Evolutionary conservation across 768 basidiomycete genomes (phyloP).

Genomic region (Dendrothele bispora): DNA sequence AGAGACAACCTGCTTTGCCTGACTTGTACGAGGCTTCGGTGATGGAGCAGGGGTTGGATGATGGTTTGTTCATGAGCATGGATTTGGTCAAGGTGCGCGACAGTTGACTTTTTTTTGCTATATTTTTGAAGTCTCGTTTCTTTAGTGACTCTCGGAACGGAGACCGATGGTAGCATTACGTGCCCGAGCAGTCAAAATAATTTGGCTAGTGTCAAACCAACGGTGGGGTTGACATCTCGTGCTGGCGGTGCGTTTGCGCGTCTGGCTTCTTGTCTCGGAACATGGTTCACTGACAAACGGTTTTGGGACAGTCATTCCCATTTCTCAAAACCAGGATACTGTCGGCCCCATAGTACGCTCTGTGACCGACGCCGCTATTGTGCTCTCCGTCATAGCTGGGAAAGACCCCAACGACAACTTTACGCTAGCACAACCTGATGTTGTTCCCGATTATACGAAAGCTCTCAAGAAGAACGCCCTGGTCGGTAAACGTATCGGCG

Average conservation of each 20-base stretch:
- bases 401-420: conserved; percentile 54
- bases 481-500: conserved; percentile 52
- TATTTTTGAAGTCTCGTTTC: conserved; percentile 34
- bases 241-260: conserved; percentile 31
- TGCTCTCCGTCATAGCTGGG: conserved; percentile 58
- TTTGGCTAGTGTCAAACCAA: conserved; percentile 40
- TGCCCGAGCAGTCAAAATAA: conserved; percentile 42
- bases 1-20: no score
- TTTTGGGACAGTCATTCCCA: conserved; percentile 48
- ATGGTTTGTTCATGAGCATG: conserved; percentile 36
- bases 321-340: conserved; percentile 57
- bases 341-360: conserved; percentile 58
- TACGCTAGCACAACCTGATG: conserved; percentile 50
- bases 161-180: conserved; percentile 51
- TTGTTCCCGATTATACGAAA: conserved; percentile 55
- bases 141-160: conserved; percentile 38
- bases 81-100: conserved; percentile 36
- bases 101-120: not conserved
- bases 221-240: conserved; percentile 38
- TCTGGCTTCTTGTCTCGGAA: no score
- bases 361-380: conserved; percentile 52
- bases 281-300: not conserved
- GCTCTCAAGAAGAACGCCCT: conserved; percentile 51
- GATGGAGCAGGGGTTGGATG: conserved; percentile 35
- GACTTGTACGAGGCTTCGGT: conserved; percentile 42